These are phyloP conservation scores for Lepidium didymum DNA, from an alignment of 345 rosid genomes.

Conservation along the genomic window DNA sequence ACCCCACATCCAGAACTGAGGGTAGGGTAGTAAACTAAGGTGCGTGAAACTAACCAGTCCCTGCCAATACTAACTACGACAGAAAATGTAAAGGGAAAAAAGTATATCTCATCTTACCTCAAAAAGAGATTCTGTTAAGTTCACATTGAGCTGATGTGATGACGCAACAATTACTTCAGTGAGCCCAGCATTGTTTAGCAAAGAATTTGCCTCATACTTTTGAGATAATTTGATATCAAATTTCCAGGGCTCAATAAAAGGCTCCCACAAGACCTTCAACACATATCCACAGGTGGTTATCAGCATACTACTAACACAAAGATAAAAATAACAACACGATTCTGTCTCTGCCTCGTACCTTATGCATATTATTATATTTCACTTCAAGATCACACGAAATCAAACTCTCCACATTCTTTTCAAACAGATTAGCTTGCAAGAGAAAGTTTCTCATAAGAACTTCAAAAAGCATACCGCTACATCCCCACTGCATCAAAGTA, in stretches of 20 bases:
- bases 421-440: conserved; percentile 38
- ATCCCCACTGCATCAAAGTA: conserved; percentile 65
- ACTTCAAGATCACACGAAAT: conserved; percentile 59
- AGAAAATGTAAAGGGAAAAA: not conserved
- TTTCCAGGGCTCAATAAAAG: conserved; percentile 87
- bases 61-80: not conserved
- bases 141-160: conserved; percentile 63
- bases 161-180: conserved; percentile 62
- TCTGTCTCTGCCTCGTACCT: conserved; percentile 39
- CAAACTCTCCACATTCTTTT: conserved; percentile 41
- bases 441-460: conserved; percentile 48
- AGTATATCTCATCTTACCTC: conserved; percentile 47
- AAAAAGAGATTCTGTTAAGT: conserved; percentile 66
- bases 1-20: not conserved
- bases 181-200: conserved; percentile 40
- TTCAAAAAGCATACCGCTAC: conserved; percentile 74
- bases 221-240: conserved; percentile 46
- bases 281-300: conserved; percentile 1
- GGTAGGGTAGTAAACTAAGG: not conserved
- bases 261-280: conserved; percentile 81
- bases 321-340: not conserved
- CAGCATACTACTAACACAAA: conserved; percentile 10
- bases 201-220: conserved; percentile 46
- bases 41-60: not conserved
- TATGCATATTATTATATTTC: conserved; percentile 78